Evolutionary conservation across 2,329 filamentous ascomycete species (phyloP).

Genomic region (Diaporthe sp.): DNA sequence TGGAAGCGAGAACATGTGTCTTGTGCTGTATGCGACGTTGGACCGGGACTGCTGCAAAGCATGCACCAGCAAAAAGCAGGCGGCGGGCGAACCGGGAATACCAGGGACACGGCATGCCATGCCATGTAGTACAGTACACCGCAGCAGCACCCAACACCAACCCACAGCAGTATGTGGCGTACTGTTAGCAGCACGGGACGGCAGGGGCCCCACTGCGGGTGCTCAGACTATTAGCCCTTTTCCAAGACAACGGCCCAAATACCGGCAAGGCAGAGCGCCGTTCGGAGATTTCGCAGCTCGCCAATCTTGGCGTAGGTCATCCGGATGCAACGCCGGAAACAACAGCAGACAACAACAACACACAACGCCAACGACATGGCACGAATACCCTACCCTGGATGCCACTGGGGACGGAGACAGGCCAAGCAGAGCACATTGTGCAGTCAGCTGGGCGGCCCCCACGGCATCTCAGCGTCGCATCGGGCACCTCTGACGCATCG

Average conservation of each 20-base stretch:
- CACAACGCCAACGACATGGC: neutral
- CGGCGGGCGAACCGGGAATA: slow-evolving; percentile 14
- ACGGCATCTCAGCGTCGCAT: slow-evolving; percentile 22
- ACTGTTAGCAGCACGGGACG: neutral
- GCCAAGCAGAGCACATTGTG: neutral
- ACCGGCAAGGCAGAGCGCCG: slow-evolving; percentile 19
- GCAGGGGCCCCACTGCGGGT: slow-evolving; percentile 10
- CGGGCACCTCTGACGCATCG: slow-evolving; percentile 15
- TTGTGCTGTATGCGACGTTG: slow-evolving; percentile 3
- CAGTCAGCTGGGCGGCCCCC: slow-evolving; percentile 9
- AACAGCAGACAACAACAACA: neutral
- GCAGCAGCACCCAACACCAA: too few relatives aligned
- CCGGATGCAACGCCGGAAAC: slow-evolving; percentile 10
- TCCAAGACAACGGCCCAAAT: slow-evolving; percentile 11
- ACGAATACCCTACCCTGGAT: neutral
- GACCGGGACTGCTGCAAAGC: slow-evolving; percentile 5
- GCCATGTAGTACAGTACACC: too few relatives aligned
- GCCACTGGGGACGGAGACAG: neutral
- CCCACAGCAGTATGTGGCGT: neutral
- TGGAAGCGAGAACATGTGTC: slow-evolving; percentile 5
- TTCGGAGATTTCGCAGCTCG: slow-evolving; percentile 8
- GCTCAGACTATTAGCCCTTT: neutral
- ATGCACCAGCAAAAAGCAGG: neutral
- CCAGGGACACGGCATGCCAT: neutral
- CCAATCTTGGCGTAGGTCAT: slow-evolving; percentile 32